Percentiles rank a stretch among this genome's conserved stretches.
Conservation (phyloP, 2,329 filamentous ascomycete species). For the Sordariomycetes sp. region DNA sequence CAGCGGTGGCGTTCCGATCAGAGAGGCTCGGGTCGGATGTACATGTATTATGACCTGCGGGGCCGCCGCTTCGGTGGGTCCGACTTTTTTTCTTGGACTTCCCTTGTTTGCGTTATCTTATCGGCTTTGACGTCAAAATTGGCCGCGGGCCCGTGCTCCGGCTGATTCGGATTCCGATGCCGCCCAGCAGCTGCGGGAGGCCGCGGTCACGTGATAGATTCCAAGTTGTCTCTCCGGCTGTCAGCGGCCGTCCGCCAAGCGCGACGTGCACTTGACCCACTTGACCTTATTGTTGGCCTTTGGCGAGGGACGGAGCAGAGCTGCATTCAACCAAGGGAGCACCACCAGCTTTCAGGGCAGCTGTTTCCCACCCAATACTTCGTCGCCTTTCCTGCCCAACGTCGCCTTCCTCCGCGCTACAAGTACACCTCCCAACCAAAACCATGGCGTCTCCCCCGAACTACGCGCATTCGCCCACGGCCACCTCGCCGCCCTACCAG, state of each 20-base stretch:
- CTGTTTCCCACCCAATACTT: too few species aligned
- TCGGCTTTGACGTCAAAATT: neutral
- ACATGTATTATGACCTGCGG: neutral
- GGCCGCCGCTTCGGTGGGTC: neutral
- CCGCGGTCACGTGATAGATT: neutral
- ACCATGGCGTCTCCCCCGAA: conserved; percentile 45
- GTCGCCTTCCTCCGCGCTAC: too few species aligned
- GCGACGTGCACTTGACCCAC: too few species aligned
- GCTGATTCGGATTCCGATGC: neutral
- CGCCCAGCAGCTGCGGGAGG: neutral
- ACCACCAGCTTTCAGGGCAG: too few species aligned
- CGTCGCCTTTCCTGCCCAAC: too few species aligned
- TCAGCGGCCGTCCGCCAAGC: too few species aligned
- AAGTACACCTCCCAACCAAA: neutral
- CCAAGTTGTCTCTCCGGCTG: neutral
- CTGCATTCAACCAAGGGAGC: too few species aligned
- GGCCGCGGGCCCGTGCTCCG: neutral
- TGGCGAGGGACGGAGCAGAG: too few species aligned
- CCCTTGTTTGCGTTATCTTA: neutral
- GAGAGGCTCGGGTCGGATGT: neutral
- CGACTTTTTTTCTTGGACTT: neutral
- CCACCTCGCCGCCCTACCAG: conserved; percentile 44
- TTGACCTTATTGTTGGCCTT: too few species aligned
- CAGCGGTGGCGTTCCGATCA: neutral
- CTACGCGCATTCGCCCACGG: conserved; percentile 32